These are phyloP conservation scores for Fonsecaea pedrosoi DNA, from an alignment of 2,329 filamentous ascomycete genomes.

Conservation along the genomic window DNA sequence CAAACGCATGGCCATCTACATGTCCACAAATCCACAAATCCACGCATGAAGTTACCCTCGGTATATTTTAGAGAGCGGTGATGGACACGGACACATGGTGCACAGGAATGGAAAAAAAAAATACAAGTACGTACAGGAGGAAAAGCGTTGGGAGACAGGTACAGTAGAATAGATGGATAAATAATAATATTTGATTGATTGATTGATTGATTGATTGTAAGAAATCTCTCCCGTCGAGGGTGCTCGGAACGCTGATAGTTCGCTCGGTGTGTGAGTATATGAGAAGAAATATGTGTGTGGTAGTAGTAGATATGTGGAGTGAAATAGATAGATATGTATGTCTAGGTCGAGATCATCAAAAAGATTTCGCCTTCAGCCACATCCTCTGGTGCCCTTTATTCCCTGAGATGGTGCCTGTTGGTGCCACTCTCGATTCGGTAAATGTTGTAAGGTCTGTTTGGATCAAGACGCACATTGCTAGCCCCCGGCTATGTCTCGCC, in stretches of 20 bases:
- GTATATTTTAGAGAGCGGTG: no score
- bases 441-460: background rate
- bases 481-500: conserved; percentile 1
- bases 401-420: background rate
- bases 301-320: background rate
- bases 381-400: background rate
- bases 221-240: background rate
- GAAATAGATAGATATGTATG: background rate
- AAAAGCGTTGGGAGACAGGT: no score
- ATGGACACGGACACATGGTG: no score
- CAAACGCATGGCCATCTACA: no score
- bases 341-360: background rate
- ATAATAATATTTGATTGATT: no score
- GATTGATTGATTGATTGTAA: background rate
- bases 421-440: background rate
- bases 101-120: no score
- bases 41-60: no score
- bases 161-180: background rate
- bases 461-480: background rate
- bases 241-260: background rate
- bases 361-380: background rate
- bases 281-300: background rate
- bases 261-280: background rate
- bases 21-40: no score
- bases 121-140: no score